A percentile compares a stretch with the other conserved stretches of the same genome.
These are phyloP conservation scores for Mariannaea elegans DNA, from an alignment of 2,329 filamentous ascomycete species.

Conservation along the genomic window DNA sequence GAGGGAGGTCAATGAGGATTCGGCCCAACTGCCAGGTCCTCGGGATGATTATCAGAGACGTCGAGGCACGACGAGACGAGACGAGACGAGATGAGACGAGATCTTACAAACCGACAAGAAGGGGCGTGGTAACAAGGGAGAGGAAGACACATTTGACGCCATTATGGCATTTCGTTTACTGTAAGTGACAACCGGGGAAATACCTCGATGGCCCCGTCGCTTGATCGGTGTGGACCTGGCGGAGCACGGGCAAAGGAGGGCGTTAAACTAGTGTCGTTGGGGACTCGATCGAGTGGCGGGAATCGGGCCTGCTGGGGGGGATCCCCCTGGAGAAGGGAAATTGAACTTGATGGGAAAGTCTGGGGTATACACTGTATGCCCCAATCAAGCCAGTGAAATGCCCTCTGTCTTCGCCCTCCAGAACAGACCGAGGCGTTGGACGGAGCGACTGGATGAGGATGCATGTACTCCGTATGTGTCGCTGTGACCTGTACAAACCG, in stretches of 20 bases:
- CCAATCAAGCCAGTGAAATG: not conserved
- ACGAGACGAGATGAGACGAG: not conserved
- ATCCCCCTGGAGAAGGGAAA: slow-evolving; percentile 8
- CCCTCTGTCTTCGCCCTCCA: no score
- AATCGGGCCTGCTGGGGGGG: slow-evolving; percentile 24
- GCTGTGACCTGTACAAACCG: no score
- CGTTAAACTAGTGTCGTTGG: slow-evolving; percentile 27
- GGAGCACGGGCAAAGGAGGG: slow-evolving; percentile 21
- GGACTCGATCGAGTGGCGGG: slow-evolving; percentile 25
- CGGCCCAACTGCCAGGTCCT: slow-evolving; percentile 23
- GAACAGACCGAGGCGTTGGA: no score
- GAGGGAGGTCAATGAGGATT: slow-evolving; percentile 10
- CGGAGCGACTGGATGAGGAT: no score
- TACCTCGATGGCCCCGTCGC: slow-evolving; percentile 7
- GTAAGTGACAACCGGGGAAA: slow-evolving; percentile 1
- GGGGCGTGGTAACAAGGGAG: not conserved
- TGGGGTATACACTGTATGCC: slow-evolving; percentile 13
- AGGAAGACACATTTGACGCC: slow-evolving; percentile 23
- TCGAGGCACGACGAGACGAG: not conserved
- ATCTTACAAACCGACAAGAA: not conserved
- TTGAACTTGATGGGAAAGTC: not conserved
- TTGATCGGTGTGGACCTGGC: slow-evolving; percentile 14
- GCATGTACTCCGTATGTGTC: no score
- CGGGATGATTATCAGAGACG: slow-evolving; percentile 14
- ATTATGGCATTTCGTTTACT: slow-evolving; percentile 3